Percentiles rank a stretch among this genome's conserved stretches.
phyloP scores from a whole-genome alignment of 306 rosid species.

The Acmispon strigosus region DNA sequence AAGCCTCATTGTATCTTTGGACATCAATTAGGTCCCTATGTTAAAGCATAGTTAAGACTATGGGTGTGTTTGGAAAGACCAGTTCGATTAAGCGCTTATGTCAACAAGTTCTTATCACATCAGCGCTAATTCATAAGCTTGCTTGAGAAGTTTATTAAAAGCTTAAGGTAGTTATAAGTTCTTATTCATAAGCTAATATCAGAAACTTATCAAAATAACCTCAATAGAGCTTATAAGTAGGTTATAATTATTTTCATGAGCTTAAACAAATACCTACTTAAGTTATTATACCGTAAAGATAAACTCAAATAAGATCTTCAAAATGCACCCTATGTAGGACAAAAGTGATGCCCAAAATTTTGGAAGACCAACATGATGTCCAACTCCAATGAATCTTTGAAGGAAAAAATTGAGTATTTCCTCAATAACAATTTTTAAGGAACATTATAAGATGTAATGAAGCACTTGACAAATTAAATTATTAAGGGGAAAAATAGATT shows the following conservation, averaged over 20 bases:
- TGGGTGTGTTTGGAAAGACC: not conserved
- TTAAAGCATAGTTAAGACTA: not conserved
- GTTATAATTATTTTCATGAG: no score
- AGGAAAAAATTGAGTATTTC: not conserved
- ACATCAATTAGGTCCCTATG: not conserved
- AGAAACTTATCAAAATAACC: no score
- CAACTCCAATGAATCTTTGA: not conserved
- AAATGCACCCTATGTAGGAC: not conserved
- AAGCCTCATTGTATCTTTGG: not conserved
- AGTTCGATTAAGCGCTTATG: no score
- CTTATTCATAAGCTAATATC: no score
- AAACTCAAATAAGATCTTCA: no score
- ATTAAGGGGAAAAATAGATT: not conserved
- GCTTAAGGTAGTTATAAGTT: no score
- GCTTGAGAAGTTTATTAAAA: no score
- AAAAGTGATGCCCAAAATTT: not conserved
- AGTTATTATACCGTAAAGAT: no score
- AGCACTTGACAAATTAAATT: not conserved
- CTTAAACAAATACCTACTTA: no score
- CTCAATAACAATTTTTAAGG: not conserved
- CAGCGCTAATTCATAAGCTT: no score
- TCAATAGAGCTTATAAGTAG: no score
- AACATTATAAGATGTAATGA: not conserved
- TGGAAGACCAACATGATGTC: not conserved
- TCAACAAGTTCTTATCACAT: no score